These are phyloP conservation scores for Komagataella pastoris DNA, from an alignment of 805 yeast genomes.

Conservation along the genomic window DNA sequence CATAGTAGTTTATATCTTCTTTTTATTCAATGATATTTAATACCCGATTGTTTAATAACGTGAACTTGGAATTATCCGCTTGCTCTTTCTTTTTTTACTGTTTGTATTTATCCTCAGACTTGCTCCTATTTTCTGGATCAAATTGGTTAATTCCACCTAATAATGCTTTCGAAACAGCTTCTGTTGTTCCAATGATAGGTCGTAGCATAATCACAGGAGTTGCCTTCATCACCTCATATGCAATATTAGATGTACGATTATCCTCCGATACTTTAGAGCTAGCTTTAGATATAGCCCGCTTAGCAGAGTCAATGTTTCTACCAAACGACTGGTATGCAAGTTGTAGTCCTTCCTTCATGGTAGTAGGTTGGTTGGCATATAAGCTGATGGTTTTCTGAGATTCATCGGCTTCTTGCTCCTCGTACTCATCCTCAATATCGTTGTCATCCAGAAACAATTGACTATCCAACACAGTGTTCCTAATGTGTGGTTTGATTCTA, in stretches of 20 bases:
- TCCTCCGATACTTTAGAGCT: constrained; percentile 50
- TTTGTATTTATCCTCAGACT: constrained; percentile 57
- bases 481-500: background rate
- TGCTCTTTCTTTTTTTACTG: background rate
- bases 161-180: constrained; percentile 70
- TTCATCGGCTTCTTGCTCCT: constrained; percentile 15
- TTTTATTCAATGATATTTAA: too few relatives aligned
- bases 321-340: constrained; percentile 68
- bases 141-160: constrained; percentile 76
- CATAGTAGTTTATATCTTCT: background rate
- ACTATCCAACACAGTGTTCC: background rate
- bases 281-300: constrained; percentile 45
- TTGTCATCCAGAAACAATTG: background rate
- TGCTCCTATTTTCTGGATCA: constrained; percentile 48
- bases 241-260: constrained; percentile 53
- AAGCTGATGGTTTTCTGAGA: constrained; percentile 42
- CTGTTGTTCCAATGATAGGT: constrained; percentile 88
- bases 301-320: constrained; percentile 52
- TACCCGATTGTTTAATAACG: background rate
- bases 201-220: constrained; percentile 73
- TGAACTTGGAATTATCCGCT: background rate
- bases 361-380: constrained; percentile 75
- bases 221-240: constrained; percentile 53
- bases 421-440: constrained; percentile 9
- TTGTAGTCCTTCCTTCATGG: constrained; percentile 55